phyloP scores from a whole-genome alignment of 2,329 filamentous ascomycete genomes.

The Berkeleyomyces basicola region DNA sequence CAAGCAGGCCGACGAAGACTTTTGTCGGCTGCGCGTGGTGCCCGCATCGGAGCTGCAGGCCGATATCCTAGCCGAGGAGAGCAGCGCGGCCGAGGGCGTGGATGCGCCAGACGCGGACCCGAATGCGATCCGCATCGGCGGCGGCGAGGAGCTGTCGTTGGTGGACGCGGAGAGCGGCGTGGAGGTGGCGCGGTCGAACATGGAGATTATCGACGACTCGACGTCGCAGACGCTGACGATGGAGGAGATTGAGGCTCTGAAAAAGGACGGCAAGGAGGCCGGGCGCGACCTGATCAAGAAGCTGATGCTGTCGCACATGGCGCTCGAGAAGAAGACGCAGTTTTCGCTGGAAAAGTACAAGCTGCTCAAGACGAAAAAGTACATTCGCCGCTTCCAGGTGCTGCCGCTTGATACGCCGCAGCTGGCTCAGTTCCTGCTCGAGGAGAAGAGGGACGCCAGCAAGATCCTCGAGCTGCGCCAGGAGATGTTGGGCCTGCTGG shows the following conservation, averaged over 20 bases:
- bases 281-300: slow-evolving; percentile 88
- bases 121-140: slow-evolving; percentile 23
- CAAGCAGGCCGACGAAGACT: slow-evolving; percentile 43
- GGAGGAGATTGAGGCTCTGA: slow-evolving; percentile 58
- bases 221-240: slow-evolving; percentile 62
- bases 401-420: slow-evolving; percentile 66
- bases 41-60: slow-evolving; percentile 68
- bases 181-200: slow-evolving; percentile 37
- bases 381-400: slow-evolving; percentile 72
- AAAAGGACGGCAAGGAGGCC: slow-evolving; percentile 56
- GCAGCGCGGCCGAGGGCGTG: slow-evolving; percentile 22
- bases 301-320: slow-evolving; percentile 74
- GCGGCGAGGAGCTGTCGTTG: slow-evolving; percentile 28
- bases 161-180: slow-evolving; percentile 26
- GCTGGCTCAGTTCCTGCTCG: slow-evolving; percentile 59
- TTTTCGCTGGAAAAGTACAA: slow-evolving; percentile 96
- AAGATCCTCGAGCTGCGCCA: slow-evolving; percentile 77
- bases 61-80: slow-evolving; percentile 45
- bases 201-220: slow-evolving; percentile 42
- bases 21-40: slow-evolving; percentile 59
- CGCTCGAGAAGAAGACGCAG: slow-evolving; percentile 81
- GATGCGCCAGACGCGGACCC: slow-evolving; percentile 32
- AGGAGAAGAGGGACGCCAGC: slow-evolving; percentile 55
- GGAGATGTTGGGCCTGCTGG: slow-evolving; percentile 64
- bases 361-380: slow-evolving; percentile 84